Percentiles rank a stretch among this genome's conserved stretches.
phyloP scores from a whole-genome alignment of 2,329 filamentous ascomycete genomes.

The Microdochium bolleyi region DNA sequence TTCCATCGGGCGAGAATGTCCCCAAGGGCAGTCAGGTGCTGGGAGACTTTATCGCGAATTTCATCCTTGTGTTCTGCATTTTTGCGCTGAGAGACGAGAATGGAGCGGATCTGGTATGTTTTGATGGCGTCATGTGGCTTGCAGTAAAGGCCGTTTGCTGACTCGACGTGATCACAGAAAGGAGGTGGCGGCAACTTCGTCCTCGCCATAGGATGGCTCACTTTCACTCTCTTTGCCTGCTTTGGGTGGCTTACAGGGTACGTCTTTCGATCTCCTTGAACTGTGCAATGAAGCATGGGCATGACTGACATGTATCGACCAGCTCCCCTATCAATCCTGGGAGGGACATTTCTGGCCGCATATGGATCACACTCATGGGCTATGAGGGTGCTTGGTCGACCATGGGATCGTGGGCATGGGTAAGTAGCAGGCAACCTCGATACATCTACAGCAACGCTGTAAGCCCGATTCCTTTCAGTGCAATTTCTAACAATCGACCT shows the following conservation, averaged over 20 bases:
- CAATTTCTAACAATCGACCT: not conserved
- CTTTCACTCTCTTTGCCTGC: constrained; percentile 65
- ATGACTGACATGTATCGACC: not conserved
- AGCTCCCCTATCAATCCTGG: constrained; percentile 55
- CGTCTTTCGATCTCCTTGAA: constrained; percentile 25
- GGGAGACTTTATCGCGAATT: constrained; percentile 60
- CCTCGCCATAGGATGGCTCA: constrained; percentile 60
- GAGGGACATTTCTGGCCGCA: constrained; percentile 61
- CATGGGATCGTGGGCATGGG: constrained; percentile 67
- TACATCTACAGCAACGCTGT: not conserved
- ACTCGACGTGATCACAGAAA: constrained; percentile 27
- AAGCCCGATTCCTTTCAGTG: not conserved
- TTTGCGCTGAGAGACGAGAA: constrained; percentile 56
- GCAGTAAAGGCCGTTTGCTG: not conserved
- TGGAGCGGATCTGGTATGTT: constrained; percentile 8
- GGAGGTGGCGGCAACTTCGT: constrained; percentile 45
- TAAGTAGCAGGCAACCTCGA: constrained; percentile 26
- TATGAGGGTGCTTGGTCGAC: constrained; percentile 62
- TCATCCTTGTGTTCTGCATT: constrained; percentile 64
- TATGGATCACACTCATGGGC: constrained; percentile 59
- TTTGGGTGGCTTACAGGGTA: constrained; percentile 74
- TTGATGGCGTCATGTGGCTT: not conserved
- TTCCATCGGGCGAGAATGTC: constrained; percentile 55
- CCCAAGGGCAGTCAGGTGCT: constrained; percentile 62
- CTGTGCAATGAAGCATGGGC: too few relatives aligned